Evolutionary conservation across 495 filamentous ascomycete genomes (phyloP).

Genomic region (Elaphomyces granulatus): DNA sequence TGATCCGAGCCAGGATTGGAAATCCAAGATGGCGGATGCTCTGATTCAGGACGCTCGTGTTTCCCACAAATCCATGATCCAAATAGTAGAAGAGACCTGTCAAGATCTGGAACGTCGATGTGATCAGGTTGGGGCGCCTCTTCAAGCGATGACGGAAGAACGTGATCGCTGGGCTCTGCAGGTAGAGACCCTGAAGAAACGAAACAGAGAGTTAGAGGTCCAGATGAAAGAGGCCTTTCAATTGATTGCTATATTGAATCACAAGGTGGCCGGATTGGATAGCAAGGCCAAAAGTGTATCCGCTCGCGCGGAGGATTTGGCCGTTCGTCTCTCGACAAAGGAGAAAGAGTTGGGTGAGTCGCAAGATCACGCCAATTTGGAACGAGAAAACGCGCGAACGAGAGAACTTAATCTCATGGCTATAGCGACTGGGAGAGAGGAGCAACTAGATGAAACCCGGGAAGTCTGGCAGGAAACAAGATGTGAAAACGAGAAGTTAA

Average conservation of each 20-base stretch:
- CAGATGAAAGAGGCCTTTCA: constrained; percentile 14
- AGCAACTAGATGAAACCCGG: constrained; percentile 27
- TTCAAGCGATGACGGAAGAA: constrained; percentile 30
- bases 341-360: constrained; percentile 15
- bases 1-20: constrained; percentile 29
- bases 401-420: constrained; percentile 32
- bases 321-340: constrained; percentile 11
- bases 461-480: constrained; percentile 11
- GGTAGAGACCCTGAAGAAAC: constrained; percentile 13
- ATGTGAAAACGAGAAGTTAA: constrained; percentile 11
- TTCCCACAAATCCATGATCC: constrained; percentile 28
- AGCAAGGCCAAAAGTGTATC: constrained; percentile 16
- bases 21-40: constrained; percentile 20
- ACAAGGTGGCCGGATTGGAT: constrained; percentile 19
- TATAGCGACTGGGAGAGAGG: constrained; percentile 31
- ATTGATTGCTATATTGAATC: constrained; percentile 13
- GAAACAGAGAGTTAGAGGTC: constrained; percentile 17
- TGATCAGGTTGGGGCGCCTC: constrained; percentile 32
- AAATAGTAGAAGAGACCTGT: constrained; percentile 36
- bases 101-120: constrained; percentile 42
- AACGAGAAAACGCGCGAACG: constrained; percentile 21
- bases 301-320: constrained; percentile 16
- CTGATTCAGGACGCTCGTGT: constrained; percentile 21
- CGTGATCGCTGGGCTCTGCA: constrained; percentile 22
- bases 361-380: constrained; percentile 11